phyloP scores from a whole-genome alignment of 805 yeast genomes.

The Nakazawaea wickerhamii region DNA sequence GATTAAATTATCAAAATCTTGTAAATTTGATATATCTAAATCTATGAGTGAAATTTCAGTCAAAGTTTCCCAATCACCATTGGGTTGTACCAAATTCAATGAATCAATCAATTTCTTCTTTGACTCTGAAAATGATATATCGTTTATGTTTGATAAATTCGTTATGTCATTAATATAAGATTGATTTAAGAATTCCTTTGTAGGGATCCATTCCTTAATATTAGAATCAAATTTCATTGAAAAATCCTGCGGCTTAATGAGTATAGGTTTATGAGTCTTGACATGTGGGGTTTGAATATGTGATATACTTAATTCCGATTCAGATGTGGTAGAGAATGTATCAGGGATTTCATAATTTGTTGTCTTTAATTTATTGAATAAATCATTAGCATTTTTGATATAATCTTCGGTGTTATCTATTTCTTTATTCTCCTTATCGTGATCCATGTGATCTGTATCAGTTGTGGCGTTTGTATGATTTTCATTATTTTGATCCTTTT shows the following conservation, averaged over 20 bases:
- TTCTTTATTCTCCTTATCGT: conserved; percentile 1
- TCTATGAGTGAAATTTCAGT: conserved; percentile 31
- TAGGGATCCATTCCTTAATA: conserved; percentile 8
- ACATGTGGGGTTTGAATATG: no score
- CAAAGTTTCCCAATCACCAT: conserved; percentile 38
- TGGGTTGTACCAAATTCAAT: conserved; percentile 37
- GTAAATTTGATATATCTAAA: conserved; percentile 32
- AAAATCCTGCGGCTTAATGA: conserved; percentile 12
- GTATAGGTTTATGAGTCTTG: conserved; percentile 4
- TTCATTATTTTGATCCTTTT: background rate
- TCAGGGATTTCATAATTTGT: conserved; percentile 1
- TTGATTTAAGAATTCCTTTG: background rate
- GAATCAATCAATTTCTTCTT: conserved; percentile 38
- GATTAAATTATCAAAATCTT: conserved; percentile 37
- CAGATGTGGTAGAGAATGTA: background rate
- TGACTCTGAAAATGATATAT: conserved; percentile 44
- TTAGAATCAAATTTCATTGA: conserved; percentile 5
- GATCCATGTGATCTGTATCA: background rate
- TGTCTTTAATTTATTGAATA: conserved; percentile 14
- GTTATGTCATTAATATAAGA: conserved; percentile 24
- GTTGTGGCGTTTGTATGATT: background rate
- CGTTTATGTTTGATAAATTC: conserved; percentile 31
- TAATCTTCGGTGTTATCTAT: conserved; percentile 19
- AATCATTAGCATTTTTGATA: conserved; percentile 18
- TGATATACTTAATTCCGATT: no score